A percentile compares a stretch with the other conserved stretches of the same genome.
Evolutionary conservation across 2,329 filamentous ascomycete genomes (phyloP).

Genomic region (Claviceps sorghi): DNA sequence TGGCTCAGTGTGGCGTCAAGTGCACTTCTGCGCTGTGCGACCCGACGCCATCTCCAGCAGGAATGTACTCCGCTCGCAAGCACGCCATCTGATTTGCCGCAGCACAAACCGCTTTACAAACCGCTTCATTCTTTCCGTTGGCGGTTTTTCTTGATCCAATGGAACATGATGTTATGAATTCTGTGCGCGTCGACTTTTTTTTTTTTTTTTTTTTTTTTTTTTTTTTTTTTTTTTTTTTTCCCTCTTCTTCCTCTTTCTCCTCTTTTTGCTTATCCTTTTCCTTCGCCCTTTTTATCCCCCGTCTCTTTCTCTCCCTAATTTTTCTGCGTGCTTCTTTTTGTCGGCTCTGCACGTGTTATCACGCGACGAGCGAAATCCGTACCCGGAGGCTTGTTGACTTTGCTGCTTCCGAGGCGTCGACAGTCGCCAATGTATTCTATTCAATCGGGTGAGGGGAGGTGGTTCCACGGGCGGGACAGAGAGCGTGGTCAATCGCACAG

Average conservation of each 20-base stretch:
- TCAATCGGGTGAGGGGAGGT: neutral
- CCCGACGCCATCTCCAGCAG: neutral
- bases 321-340: neutral
- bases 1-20: neutral
- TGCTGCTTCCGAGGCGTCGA: constrained; percentile 3
- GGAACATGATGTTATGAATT: constrained; percentile 9
- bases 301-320: neutral
- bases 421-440: constrained; percentile 10
- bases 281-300: too few species aligned
- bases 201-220: neutral
- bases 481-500: constrained; percentile 6
- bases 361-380: neutral
- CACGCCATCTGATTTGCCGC: neutral
- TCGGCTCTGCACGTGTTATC: neutral
- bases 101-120: neutral
- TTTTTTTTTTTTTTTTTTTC: neutral
- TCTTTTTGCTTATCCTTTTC: too few species aligned
- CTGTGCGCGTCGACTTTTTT: neutral
- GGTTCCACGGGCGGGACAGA: neutral
- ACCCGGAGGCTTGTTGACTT: neutral
- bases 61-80: neutral
- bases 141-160: neutral
- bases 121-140: neutral
- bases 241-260: neutral
- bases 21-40: neutral